These are phyloP conservation scores for Diospyros lotus DNA, from an alignment of 148 eudicot genomes.

Conservation along the genomic window DNA sequence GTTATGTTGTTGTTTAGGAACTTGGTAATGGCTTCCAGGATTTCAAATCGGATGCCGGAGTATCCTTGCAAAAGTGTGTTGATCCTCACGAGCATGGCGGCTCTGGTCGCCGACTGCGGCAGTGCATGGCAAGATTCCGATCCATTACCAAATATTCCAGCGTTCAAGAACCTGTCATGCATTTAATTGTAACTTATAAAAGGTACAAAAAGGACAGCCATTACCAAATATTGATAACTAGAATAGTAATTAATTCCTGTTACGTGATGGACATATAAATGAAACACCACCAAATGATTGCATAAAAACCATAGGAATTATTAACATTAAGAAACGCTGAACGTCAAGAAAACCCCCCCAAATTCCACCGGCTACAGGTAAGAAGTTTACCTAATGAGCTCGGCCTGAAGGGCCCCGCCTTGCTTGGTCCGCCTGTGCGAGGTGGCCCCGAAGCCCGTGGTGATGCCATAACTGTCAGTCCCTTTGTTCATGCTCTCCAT, in stretches of 20 bases:
- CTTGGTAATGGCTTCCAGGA: slow-evolving; percentile 61
- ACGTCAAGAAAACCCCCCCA: no score
- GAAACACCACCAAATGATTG: no score
- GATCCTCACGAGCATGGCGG: slow-evolving; percentile 85
- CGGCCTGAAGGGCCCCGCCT: slow-evolving; percentile 83
- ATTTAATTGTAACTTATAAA: no score
- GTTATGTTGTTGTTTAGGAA: slow-evolving; percentile 78
- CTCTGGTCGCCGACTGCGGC: slow-evolving; percentile 71
- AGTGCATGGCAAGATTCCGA: slow-evolving; percentile 60
- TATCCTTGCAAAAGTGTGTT: slow-evolving; percentile 92
- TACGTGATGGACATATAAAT: no score
- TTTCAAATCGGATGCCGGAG: slow-evolving; percentile 85
- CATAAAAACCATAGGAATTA: no score
- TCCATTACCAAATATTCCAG: slow-evolving; percentile 75
- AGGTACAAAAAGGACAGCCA: no score
- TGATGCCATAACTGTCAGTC: slow-evolving; percentile 83
- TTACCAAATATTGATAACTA: no score
- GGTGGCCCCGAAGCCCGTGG: slow-evolving; percentile 88
- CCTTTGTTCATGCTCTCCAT: slow-evolving; percentile 83
- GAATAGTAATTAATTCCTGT: no score
- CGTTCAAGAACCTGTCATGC: slow-evolving; percentile 65
- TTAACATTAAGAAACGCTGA: no score
- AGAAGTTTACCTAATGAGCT: slow-evolving; percentile 64
- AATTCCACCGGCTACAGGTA: no score
- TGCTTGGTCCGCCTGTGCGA: slow-evolving; percentile 78